A percentile compares a stretch with the other conserved stretches of the same genome.
These are phyloP conservation scores for Aphanomyces cochlioides DNA, from an alignment of 352 stramenopile species.

Conservation along the genomic window DNA sequence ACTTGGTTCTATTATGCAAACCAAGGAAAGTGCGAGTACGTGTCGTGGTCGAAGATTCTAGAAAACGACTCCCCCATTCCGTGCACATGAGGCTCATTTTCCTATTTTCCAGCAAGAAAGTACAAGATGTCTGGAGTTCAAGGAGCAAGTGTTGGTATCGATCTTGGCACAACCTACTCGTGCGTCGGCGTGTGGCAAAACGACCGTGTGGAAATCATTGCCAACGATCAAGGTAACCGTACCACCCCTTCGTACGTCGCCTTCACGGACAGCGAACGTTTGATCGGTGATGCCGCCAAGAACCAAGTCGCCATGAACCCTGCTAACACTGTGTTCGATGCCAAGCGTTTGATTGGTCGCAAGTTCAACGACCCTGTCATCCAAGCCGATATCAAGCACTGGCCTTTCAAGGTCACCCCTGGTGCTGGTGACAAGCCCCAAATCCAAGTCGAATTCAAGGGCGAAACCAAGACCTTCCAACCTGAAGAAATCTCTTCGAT, in stretches of 20 bases:
- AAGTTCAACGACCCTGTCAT: slow-evolving; percentile 90
- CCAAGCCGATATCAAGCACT: slow-evolving; percentile 67
- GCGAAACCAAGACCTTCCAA: slow-evolving; percentile 75
- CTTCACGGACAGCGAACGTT: slow-evolving; percentile 72
- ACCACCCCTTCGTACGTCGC: slow-evolving; percentile 91
- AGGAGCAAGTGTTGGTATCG: slow-evolving; percentile 59
- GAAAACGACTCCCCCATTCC: not conserved
- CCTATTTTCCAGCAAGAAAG: not conserved
- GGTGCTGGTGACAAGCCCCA: slow-evolving; percentile 72
- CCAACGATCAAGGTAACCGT: slow-evolving; percentile 72
- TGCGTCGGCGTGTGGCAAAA: slow-evolving; percentile 94
- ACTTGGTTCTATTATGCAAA: not conserved
- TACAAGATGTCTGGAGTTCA: slow-evolving; percentile 20
- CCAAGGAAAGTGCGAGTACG: not conserved
- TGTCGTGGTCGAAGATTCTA: not conserved
- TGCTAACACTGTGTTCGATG: slow-evolving; percentile 94
- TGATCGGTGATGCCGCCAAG: slow-evolving; percentile 85
- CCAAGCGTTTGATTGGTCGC: slow-evolving; percentile 95
- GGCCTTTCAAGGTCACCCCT: slow-evolving; percentile 77
- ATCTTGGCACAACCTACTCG: slow-evolving; percentile 92
- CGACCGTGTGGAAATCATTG: slow-evolving; percentile 55
- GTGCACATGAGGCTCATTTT: not conserved
- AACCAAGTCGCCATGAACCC: slow-evolving; percentile 90
- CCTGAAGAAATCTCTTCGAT: slow-evolving; percentile 88
- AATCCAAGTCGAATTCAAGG: slow-evolving; percentile 83